Conservation (phyloP, 108 stramenopile species). For the Cylindrotheca closterium region DNA sequence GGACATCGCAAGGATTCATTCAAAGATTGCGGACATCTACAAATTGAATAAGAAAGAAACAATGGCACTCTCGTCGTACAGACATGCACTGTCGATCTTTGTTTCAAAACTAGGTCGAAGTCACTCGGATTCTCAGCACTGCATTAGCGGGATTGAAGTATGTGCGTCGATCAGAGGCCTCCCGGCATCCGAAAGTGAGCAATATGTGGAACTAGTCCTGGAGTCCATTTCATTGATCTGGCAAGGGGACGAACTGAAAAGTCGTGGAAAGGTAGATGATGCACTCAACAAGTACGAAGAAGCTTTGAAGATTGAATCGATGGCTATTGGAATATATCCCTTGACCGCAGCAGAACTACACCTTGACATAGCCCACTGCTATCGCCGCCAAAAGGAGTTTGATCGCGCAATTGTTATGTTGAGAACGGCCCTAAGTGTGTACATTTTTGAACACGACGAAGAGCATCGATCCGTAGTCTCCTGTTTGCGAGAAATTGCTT, state of each 20-base stretch:
- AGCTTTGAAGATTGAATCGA: not conserved
- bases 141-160: slow-evolving; percentile 1
- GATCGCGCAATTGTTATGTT: not conserved
- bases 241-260: not conserved
- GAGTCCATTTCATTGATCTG: not conserved
- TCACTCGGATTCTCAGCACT: not conserved
- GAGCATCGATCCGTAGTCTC: not conserved
- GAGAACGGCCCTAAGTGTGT: slow-evolving; percentile 1
- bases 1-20: not conserved
- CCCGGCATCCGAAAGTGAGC: not conserved
- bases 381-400: not conserved
- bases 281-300: not conserved
- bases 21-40: slow-evolving; percentile 1
- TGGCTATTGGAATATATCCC: not conserved
- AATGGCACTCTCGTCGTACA: not conserved
- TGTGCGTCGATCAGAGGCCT: not conserved
- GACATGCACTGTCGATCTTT: not conserved
- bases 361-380: not conserved
- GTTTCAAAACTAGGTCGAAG: not conserved
- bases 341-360: not conserved
- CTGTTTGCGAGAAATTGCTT: not conserved
- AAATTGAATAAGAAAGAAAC: not conserved
- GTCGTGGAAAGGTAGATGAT: not conserved
- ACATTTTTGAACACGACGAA: not conserved
- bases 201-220: not conserved